phyloP scores from a whole-genome alignment of 768 basidiomycete species.

The Omphalotus guepiniiformis region DNA sequence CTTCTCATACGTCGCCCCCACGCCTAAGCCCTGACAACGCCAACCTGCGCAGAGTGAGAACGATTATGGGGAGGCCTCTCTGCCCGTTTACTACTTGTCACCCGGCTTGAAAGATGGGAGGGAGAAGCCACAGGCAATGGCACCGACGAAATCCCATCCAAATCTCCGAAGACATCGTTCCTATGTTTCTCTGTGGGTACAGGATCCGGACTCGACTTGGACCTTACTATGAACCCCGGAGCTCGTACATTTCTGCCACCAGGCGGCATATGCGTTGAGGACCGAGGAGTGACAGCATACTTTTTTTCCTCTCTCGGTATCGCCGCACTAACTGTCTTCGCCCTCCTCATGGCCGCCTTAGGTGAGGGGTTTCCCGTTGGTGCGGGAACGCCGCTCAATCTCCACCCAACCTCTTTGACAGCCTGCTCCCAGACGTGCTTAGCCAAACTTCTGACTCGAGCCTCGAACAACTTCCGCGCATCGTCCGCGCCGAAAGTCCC shows the following conservation, averaged over 20 bases:
- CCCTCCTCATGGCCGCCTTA: no score
- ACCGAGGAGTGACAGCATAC: background rate
- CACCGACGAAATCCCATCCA: no score
- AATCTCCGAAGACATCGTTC: conserved; percentile 3
- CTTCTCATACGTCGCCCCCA: no score
- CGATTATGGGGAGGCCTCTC: no score
- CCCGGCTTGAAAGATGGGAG: no score
- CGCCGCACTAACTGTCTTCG: background rate
- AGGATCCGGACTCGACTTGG: background rate
- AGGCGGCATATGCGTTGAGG: background rate
- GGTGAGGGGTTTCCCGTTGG: background rate
- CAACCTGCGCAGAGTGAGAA: no score
- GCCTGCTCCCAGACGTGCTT: background rate
- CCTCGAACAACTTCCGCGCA: conserved; percentile 45
- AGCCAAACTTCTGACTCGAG: conserved; percentile 12
- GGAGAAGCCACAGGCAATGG: no score
- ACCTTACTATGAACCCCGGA: background rate
- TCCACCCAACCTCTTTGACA: background rate
- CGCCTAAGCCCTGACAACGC: no score
- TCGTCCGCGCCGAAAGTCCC: conserved; percentile 49
- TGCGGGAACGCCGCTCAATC: background rate
- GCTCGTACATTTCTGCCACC: background rate
- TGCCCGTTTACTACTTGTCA: no score
- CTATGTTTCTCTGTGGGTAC: background rate
- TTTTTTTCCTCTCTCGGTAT: no score